Evolutionary conservation across 2,329 filamentous ascomycete genomes (phyloP), one percentile per base, ranked within the genome.

Genomic region (Thyridium curvatum): DNA sequence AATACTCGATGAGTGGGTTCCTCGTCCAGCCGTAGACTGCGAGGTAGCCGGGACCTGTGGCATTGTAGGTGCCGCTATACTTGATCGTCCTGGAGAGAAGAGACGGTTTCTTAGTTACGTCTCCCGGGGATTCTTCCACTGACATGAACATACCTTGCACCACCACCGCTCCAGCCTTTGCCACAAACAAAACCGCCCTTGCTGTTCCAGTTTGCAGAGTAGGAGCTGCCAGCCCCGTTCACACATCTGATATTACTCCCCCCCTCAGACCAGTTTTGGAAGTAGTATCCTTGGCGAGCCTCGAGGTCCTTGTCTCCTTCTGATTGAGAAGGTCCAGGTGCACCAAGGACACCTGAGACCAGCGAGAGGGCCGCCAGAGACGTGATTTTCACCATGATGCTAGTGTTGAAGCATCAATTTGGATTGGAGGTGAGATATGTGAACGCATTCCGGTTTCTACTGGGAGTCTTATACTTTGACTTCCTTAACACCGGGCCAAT

Each of bases 11-110:
- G n/a, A 75, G 56, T 0, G 71, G 71, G 52, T 64, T 66, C 14
- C 52, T 59, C 2, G 69, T 73, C 72, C 75, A 79, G 34, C 74
- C 74, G 50, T 79, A 79, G n/a, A 79, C 54, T 12, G 73, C 57
- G 13, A 80, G 64, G 52, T 77, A 77, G 26, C 60, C 55, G 0
- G 59, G 58, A 2, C 61, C 61, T 2, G 50, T 60, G 32, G 62
- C 59, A 6, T 49, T 49, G 42, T 63, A 66, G 13, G 57, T 56
- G 21, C 62, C 62, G 3, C 36, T 49, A 46, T 61, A 64, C n/a
- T 46, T 56, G 41, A 64, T 58, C 12, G 51, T 45, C 18, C 60
- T 60, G 30, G 29, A 13, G 12, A 3, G 12, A 13, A 17, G 10
- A 18, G 31, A 6, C 12, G 12, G 12, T 13, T 13, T 13, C 2